phyloP scores from a whole-genome alignment of 139 green algal species.

The Chlamydomonas sphaeroides region DNA sequence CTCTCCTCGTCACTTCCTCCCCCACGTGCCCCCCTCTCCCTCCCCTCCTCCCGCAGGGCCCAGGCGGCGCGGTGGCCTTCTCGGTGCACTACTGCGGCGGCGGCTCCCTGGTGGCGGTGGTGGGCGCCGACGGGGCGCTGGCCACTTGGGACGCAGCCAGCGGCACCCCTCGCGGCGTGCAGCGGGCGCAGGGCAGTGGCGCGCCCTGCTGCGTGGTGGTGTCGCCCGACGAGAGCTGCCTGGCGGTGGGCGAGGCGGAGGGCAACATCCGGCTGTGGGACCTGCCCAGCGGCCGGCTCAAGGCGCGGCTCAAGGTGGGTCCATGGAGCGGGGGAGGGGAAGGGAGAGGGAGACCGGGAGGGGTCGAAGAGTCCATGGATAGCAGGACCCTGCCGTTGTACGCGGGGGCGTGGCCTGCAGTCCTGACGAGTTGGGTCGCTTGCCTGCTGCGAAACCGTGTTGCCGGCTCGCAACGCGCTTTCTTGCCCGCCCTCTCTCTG shows the following conservation, averaged over 20 bases:
- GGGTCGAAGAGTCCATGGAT: too few species aligned
- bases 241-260: constrained; percentile 32
- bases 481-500: too few species aligned
- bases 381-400: too few species aligned
- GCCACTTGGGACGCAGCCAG: constrained; percentile 8
- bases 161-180: background rate
- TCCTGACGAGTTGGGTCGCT: too few species aligned
- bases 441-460: too few species aligned
- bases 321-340: background rate
- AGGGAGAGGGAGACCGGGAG: too few species aligned
- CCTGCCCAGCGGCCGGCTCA: constrained; percentile 5
- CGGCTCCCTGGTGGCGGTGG: background rate
- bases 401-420: too few species aligned
- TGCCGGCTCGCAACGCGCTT: too few species aligned
- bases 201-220: background rate
- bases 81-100: constrained; percentile 13
- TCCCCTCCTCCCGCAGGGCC: background rate
- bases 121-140: constrained; percentile 22
- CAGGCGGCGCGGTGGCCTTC: background rate
- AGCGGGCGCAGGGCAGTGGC: background rate
- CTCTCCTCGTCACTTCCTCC: too few species aligned
- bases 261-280: constrained; percentile 23
- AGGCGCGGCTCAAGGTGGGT: constrained; percentile 24
- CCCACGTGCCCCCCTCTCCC: background rate
- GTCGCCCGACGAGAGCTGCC: background rate